Evolutionary conservation across 208 protist genomes (phyloP).

Genomic region (Acanthamoeba healyi): DNA sequence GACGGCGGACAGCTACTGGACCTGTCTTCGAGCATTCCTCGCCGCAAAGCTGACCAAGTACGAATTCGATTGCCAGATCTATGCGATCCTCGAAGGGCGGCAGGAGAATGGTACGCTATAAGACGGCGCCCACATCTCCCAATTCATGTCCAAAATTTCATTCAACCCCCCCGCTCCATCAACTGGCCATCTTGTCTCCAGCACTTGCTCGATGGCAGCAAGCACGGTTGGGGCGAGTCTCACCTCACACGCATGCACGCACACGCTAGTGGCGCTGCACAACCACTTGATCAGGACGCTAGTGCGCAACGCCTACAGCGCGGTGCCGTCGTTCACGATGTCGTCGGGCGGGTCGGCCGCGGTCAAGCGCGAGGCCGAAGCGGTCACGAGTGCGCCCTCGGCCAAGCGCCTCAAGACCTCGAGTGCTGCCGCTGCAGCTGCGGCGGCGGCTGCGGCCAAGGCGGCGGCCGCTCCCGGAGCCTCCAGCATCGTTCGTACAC

Average conservation of each 20-base stretch:
- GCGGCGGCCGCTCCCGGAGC: not conserved
- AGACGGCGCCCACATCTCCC: no score
- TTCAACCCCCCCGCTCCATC: no score
- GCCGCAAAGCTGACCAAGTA: constrained; percentile 47
- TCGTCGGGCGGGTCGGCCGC: not conserved
- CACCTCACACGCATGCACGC: no score
- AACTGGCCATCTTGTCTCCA: not conserved
- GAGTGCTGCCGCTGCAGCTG: no score
- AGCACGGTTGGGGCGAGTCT: no score
- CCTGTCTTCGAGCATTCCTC: not conserved
- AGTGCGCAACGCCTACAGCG: constrained; percentile 64
- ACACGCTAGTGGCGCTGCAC: constrained; percentile 56
- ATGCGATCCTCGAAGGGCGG: not conserved
- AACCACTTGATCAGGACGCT: constrained; percentile 54
- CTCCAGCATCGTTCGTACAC: constrained; percentile 13
- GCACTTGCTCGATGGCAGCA: not conserved
- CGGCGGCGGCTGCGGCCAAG: not conserved
- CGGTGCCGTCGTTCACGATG: constrained; percentile 44
- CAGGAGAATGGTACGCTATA: constrained; percentile 44
- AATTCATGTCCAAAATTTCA: no score
- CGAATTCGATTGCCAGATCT: constrained; percentile 63
- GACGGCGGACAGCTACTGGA: constrained; percentile 28
- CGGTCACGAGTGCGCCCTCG: not conserved
- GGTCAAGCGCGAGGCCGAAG: not conserved
- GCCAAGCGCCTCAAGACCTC: constrained; percentile 29